These are phyloP conservation scores for Auriscalpium microsporum DNA, from an alignment of 768 basidiomycete genomes.

Conservation along the genomic window DNA sequence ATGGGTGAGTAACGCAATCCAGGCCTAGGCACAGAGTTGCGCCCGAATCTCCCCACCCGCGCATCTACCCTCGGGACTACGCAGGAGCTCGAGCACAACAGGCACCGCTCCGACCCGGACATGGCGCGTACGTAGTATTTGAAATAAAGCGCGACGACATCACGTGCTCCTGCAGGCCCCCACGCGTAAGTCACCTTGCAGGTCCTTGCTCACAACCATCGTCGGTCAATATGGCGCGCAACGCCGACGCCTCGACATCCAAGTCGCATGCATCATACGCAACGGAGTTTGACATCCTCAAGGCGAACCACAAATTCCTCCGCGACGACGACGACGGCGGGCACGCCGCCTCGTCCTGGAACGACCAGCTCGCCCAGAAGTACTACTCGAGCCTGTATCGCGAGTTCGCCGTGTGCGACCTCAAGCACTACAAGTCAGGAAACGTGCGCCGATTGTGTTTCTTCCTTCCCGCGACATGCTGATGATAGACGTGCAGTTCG, in stretches of 20 bases:
- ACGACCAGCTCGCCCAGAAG: conserved; percentile 78
- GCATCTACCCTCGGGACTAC: too few species aligned
- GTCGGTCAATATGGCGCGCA: neutral
- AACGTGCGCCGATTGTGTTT: conserved; percentile 44
- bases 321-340: conserved; percentile 38
- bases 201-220: too few species aligned
- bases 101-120: too few species aligned
- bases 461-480: neutral
- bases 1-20: too few species aligned
- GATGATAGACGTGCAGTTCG: conserved; percentile 42
- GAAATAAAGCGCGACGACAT: too few species aligned
- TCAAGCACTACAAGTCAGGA: conserved; percentile 93
- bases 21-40: too few species aligned
- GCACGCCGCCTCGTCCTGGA: conserved; percentile 48
- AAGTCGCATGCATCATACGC: neutral
- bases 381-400: conserved; percentile 86
- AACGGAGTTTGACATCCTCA: conserved; percentile 72
- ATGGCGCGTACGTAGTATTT: too few species aligned
- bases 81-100: too few species aligned
- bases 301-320: conserved; percentile 60
- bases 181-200: too few species aligned
- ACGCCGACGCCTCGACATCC: neutral
- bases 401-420: conserved; percentile 86
- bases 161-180: too few species aligned
- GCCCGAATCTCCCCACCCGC: too few species aligned